Conservation (phyloP, 176 grass and related monocot genomes). For the Oryza officinalis region DNA sequence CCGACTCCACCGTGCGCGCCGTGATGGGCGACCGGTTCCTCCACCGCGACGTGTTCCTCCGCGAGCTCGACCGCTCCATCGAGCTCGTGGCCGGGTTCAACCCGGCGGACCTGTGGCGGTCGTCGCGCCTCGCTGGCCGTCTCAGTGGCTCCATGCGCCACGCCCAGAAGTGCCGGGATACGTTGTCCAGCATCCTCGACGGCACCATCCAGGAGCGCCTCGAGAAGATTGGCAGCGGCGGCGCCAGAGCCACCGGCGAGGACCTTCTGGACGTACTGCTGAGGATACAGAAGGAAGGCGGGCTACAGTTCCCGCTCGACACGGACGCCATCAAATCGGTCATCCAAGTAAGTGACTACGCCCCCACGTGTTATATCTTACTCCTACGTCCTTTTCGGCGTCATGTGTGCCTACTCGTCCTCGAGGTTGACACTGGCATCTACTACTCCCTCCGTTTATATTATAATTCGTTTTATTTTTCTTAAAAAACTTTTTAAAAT, state of each 20-base stretch:
- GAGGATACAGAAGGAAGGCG: conserved; percentile 33
- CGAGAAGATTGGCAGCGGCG: conserved; percentile 2
- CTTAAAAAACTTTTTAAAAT: no score
- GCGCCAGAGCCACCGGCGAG: conserved; percentile 9
- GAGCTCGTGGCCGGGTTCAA: conserved; percentile 25
- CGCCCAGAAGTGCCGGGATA: conserved; percentile 9
- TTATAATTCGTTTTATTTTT: no score
- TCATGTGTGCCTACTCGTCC: no score
- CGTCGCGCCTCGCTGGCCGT: conserved; percentile 15
- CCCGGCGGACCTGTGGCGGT: conserved; percentile 50
- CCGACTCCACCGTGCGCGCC: conserved; percentile 31
- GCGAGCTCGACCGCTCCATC: neutral
- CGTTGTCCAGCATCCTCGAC: conserved; percentile 40
- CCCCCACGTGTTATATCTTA: no score
- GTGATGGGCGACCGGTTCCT: conserved; percentile 46
- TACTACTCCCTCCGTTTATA: no score
- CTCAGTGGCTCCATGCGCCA: conserved; percentile 27
- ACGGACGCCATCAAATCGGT: conserved; percentile 42
- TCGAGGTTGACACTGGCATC: no score
- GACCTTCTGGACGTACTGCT: conserved; percentile 53
- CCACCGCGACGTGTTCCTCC: conserved; percentile 40
- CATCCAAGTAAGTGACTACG: conserved; percentile 37
- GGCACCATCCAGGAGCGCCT: conserved; percentile 46
- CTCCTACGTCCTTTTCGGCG: no score
- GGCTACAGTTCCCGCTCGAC: neutral